These are phyloP conservation scores for Dothideomycetes sp. DNA, from an alignment of 2,329 filamentous ascomycete species.

Conservation along the genomic window DNA sequence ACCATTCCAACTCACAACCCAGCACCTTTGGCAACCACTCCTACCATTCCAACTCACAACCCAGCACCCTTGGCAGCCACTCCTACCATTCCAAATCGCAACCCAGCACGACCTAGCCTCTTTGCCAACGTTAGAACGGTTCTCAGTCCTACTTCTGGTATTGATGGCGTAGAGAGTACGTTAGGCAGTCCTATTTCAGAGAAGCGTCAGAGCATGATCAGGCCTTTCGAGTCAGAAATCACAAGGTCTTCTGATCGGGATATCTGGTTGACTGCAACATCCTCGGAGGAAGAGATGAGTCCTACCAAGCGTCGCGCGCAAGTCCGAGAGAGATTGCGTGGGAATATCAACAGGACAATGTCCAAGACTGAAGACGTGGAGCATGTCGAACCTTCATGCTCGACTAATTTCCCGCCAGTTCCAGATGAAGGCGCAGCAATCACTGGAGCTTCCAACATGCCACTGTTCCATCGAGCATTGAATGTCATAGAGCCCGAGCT, in stretches of 20 bases:
- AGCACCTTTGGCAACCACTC: too few relatives aligned
- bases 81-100: too few relatives aligned
- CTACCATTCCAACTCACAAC: too few relatives aligned
- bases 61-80: too few relatives aligned
- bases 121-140: too few relatives aligned
- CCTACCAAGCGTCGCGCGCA: background rate
- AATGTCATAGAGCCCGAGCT: background rate
- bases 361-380: background rate
- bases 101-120: too few relatives aligned
- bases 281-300: background rate
- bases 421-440: background rate
- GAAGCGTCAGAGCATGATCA: constrained; percentile 1
- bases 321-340: background rate
- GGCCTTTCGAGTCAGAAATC: constrained; percentile 2
- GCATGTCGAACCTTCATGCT: background rate
- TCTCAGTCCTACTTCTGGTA: too few relatives aligned
- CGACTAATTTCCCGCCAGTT: background rate
- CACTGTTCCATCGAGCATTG: background rate
- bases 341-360: background rate
- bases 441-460: background rate
- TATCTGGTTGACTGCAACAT: constrained; percentile 5
- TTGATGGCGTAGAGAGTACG: too few relatives aligned
- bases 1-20: too few relatives aligned
- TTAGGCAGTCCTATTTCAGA: too few relatives aligned
- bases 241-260: constrained; percentile 7